phyloP scores from a whole-genome alignment of 441 rosid genomes.

The Manihot esculenta region DNA sequence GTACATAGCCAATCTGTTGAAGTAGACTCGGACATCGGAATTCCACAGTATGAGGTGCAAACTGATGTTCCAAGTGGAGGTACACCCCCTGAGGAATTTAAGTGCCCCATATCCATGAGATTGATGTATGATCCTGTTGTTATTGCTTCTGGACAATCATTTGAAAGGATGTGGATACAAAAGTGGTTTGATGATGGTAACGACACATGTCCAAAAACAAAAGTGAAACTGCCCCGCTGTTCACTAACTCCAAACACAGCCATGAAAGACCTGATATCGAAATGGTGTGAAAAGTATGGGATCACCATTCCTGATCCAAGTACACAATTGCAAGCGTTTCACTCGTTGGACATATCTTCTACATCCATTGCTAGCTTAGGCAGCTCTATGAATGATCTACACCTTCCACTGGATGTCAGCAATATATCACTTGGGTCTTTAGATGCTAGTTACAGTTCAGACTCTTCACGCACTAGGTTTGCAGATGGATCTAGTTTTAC shows the following conservation, averaged over 20 bases:
- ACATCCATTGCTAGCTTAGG: slow-evolving; percentile 67
- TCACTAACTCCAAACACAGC: slow-evolving; percentile 47
- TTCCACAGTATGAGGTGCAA: slow-evolving; percentile 23
- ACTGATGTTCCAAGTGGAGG: slow-evolving; percentile 24
- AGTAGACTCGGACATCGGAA: slow-evolving; percentile 24
- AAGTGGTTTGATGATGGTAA: slow-evolving; percentile 87
- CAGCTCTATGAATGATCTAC: slow-evolving; percentile 52
- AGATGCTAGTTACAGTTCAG: slow-evolving; percentile 45
- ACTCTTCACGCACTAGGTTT: slow-evolving; percentile 33
- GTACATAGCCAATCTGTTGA: slow-evolving; percentile 28
- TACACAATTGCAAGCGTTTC: slow-evolving; percentile 20
- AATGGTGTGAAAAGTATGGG: slow-evolving; percentile 60
- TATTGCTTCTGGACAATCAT: slow-evolving; percentile 77
- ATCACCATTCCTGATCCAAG: slow-evolving; percentile 52
- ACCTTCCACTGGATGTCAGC: slow-evolving; percentile 58
- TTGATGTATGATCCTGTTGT: slow-evolving; percentile 85
- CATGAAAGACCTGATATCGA: slow-evolving; percentile 60
- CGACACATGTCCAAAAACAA: slow-evolving; percentile 62
- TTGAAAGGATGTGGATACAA: slow-evolving; percentile 79
- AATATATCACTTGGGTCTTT: slow-evolving; percentile 53
- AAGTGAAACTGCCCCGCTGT: slow-evolving; percentile 41
- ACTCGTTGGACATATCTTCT: slow-evolving; percentile 43
- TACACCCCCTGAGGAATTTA: slow-evolving; percentile 51
- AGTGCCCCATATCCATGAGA: slow-evolving; percentile 66
- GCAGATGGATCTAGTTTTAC: slow-evolving; percentile 33